Base-by-base conservation (phyloP, 1,139 yeast species). In the Barnettozyma hawaiiensis region DNA sequence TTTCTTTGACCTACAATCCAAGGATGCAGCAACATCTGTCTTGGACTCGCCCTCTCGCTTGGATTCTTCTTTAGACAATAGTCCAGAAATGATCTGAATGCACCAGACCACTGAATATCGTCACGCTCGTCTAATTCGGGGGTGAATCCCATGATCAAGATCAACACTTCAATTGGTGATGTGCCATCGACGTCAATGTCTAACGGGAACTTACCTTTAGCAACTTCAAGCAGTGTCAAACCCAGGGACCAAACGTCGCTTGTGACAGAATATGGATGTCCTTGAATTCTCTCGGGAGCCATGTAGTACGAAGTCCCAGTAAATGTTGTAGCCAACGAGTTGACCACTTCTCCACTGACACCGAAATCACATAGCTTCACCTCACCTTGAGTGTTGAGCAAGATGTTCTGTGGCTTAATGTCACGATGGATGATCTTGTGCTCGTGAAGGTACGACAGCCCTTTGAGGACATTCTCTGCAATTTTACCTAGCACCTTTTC, bases 171-270 rank as follows among this genome's bases (percentile, higher is more conserved):
- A 40, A 92, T 87, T 0, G 98, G 97, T 4, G 86, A 79, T 2
- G 67, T 61, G 2, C 63, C 59, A 39, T 60, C 66, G 27, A 63
- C 58, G 31, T 63, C 67, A 35, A 62, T 60, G 49, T 69, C 64
- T 53, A 76, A 76, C 6, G 98, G 98, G 61, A 90, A 90, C 51
- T 76, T 71, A 22, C 95, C 95, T 55, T 78, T 81, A 2, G 97
- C 96, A 23, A 90, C 97, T 61, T 92, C 98, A 60, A 92, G 70
- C 41, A 92, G 65, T 0, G 97, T 89, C 47, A 92, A 69, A 0
- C 98, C 98, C 28, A 92, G 66, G 1, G 97, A 89, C 98, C 98
- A 92, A 15, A 92, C 92, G 60, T 92, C 98, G 54, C 95, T 82
- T 2, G 96, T 85, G 3, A 90, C 96, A 11, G 95, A 83, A 58